A percentile compares a stretch with the other conserved stretches of the same genome.
Evolutionary conservation across 441 rosid species (phyloP).

Genomic region (Populus hybrid): DNA sequence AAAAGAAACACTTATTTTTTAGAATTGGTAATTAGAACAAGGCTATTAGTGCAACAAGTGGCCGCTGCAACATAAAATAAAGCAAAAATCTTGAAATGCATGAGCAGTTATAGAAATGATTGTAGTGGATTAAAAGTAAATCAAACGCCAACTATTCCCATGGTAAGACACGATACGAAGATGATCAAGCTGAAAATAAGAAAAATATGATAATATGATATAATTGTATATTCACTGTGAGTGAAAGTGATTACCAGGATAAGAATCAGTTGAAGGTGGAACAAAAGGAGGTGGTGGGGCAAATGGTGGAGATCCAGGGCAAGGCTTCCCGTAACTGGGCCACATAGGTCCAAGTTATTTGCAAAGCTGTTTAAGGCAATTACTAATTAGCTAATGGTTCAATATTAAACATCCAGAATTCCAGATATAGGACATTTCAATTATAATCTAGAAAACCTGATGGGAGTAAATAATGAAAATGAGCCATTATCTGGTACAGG

Average conservation of each 20-base stretch:
- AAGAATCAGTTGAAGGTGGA: slow-evolving; percentile 60
- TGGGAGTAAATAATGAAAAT: slow-evolving; percentile 91
- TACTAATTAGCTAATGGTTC: slow-evolving; percentile 13
- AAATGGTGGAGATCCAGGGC: slow-evolving; percentile 96
- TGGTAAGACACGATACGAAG: neutral
- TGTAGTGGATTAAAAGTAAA: neutral
- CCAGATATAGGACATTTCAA: neutral
- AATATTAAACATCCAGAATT: neutral
- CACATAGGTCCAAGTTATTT: slow-evolving; percentile 80
- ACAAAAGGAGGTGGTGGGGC: slow-evolving; percentile 91
- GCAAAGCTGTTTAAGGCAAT: slow-evolving; percentile 65
- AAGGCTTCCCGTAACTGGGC: slow-evolving; percentile 81
- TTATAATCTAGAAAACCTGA: slow-evolving; percentile 49
- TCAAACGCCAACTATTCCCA: neutral
- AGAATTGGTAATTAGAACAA: neutral
- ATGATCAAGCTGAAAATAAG: neutral
- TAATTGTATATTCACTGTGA: neutral
- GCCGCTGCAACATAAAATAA: neutral
- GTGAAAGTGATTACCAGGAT: slow-evolving; percentile 49
- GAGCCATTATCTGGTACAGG: slow-evolving; percentile 89
- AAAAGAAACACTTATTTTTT: neutral
- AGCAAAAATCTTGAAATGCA: neutral
- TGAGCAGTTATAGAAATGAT: neutral
- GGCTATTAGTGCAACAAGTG: neutral
- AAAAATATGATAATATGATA: too few species aligned